Conservation (phyloP, 1,139 yeast species). For the Pichia sp. region DNA sequence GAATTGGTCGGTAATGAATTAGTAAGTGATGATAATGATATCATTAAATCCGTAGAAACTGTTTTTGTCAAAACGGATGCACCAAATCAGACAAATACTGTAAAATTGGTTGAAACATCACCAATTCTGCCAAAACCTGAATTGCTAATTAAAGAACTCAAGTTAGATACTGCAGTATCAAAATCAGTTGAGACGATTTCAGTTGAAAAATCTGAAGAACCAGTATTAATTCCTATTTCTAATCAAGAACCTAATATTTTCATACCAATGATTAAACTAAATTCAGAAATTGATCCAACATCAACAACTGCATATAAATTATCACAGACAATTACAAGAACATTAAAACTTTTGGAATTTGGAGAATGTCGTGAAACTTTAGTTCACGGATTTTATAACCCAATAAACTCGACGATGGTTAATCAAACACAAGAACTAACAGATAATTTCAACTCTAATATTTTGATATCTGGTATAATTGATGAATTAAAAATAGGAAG, state of each 20-base stretch:
- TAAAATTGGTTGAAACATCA: neutral
- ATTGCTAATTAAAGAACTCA: neutral
- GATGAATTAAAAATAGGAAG: constrained; percentile 39
- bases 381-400: constrained; percentile 41
- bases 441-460: constrained; percentile 3
- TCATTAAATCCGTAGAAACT: neutral
- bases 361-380: constrained; percentile 58
- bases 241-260: neutral
- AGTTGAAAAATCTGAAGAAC: neutral
- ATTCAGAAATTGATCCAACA: neutral
- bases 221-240: neutral
- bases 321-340: constrained; percentile 19
- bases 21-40: neutral
- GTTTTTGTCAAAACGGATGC: neutral
- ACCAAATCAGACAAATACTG: neutral
- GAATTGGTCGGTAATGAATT: neutral
- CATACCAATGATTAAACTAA: neutral
- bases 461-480: constrained; percentile 55
- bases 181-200: neutral
- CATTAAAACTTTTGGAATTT: constrained; percentile 35
- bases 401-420: constrained; percentile 4
- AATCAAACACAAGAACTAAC: neutral
- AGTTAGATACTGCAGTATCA: neutral
- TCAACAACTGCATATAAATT: constrained; percentile 1
- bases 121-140: neutral